Percentiles rank a stretch among this genome's conserved stretches.
Conservation (phyloP, 768 basidiomycete species). For the Lactarius vividus region DNA sequence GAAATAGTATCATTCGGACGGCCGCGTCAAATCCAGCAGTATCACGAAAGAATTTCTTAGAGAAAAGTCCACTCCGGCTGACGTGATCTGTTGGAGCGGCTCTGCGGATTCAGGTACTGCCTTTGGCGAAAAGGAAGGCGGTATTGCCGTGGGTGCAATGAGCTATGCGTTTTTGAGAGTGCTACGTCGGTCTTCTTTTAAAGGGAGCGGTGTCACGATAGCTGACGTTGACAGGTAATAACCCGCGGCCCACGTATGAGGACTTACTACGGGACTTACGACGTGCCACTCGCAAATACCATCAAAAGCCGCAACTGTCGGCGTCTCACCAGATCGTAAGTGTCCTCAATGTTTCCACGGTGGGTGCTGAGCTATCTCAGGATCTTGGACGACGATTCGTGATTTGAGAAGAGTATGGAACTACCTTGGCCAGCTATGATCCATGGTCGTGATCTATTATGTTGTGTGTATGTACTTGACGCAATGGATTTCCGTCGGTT, state of each 20-base stretch:
- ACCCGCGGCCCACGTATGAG: slow-evolving; percentile 22
- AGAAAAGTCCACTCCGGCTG: slow-evolving; percentile 23
- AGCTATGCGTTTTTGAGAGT: slow-evolving; percentile 28
- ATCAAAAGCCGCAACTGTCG: slow-evolving; percentile 28
- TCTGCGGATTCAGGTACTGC: slow-evolving; percentile 23
- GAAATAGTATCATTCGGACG: slow-evolving; percentile 27
- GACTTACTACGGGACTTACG: slow-evolving; percentile 25
- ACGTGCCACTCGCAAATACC: slow-evolving; percentile 23
- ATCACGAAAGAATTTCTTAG: slow-evolving; percentile 7
- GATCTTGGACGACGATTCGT: slow-evolving; percentile 17
- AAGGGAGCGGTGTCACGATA: background rate
- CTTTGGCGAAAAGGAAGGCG: slow-evolving; percentile 11
- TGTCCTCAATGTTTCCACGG: background rate
- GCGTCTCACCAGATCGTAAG: slow-evolving; percentile 27
- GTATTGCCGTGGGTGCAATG: slow-evolving; percentile 28
- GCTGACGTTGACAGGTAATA: slow-evolving; percentile 14
- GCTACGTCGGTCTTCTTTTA: slow-evolving; percentile 8
- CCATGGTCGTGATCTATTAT: slow-evolving; percentile 2
- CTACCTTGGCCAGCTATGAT: background rate
- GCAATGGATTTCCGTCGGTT: slow-evolving; percentile 3
- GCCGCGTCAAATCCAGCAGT: slow-evolving; percentile 15
- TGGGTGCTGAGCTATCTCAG: slow-evolving; percentile 1
- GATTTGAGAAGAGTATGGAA: slow-evolving; percentile 12
- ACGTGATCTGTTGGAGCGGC: slow-evolving; percentile 30
- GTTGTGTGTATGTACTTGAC: slow-evolving; percentile 13